phyloP scores from a whole-genome alignment of 2,329 filamentous ascomycete species.

The Sphaerostilbella broomeana region DNA sequence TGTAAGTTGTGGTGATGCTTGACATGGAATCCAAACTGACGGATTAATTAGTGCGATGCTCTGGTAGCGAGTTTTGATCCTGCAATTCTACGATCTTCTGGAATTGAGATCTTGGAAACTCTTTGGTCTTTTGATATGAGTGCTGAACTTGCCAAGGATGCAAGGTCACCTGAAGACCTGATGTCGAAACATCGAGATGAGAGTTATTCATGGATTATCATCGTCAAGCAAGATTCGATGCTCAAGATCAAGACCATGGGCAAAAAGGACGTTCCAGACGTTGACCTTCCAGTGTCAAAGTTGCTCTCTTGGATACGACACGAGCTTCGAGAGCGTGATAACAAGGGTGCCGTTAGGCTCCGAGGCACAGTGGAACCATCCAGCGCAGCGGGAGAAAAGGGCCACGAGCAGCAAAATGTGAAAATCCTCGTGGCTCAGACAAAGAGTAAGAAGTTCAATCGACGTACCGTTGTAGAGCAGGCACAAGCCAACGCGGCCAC shows the following conservation, averaged over 20 bases:
- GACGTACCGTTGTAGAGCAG: conserved; percentile 78
- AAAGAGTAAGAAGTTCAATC: conserved; percentile 85
- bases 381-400: conserved; percentile 22
- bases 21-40: too few species aligned
- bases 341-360: conserved; percentile 47
- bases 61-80: conserved; percentile 84
- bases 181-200: conserved; percentile 70
- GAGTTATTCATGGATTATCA: conserved; percentile 77
- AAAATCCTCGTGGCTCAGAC: conserved; percentile 78
- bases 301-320: conserved; percentile 73
- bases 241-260: conserved; percentile 75
- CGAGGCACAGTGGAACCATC: conserved; percentile 16
- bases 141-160: conserved; percentile 78
- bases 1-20: conserved; percentile 43
- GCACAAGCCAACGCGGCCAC: conserved; percentile 54
- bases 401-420: conserved; percentile 64
- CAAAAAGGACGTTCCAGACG: conserved; percentile 67
- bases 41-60: conserved; percentile 84
- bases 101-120: conserved; percentile 68
- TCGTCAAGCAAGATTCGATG: conserved; percentile 71
- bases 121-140: conserved; percentile 82
- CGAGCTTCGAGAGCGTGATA: conserved; percentile 75
- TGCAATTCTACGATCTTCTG: conserved; percentile 64
- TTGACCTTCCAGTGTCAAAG: conserved; percentile 66
- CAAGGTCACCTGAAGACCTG: conserved; percentile 72